phyloP scores from a whole-genome alignment of 768 basidiomycete genomes.

The Amyloporia xantha region DNA sequence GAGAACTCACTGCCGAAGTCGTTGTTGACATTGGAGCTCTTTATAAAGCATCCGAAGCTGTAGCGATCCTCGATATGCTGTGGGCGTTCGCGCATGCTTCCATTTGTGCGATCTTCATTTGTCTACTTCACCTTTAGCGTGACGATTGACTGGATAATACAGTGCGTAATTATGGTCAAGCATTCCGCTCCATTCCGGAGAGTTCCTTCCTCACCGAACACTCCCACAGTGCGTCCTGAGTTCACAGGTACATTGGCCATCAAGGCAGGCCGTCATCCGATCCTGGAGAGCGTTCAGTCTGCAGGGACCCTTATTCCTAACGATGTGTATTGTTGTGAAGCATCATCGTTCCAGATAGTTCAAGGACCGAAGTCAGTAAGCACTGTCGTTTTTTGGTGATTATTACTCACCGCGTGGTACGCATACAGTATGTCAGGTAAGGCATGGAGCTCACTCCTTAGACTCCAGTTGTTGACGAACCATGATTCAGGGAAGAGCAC shows the following conservation, averaged over 20 bases:
- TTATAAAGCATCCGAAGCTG: conserved; percentile 89
- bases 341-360: conserved; percentile 84
- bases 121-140: neutral
- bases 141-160: neutral
- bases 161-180: conserved; percentile 47
- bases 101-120: conserved; percentile 49
- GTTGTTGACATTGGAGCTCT: conserved; percentile 69
- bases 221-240: conserved; percentile 82
- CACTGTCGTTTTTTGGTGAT: neutral
- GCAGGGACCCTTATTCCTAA: conserved; percentile 75
- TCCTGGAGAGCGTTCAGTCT: conserved; percentile 68
- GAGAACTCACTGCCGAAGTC: conserved; percentile 67
- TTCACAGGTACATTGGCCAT: conserved; percentile 87
- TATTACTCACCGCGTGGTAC: too few species aligned
- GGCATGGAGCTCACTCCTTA: too few species aligned
- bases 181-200: too few species aligned
- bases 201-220: too few species aligned
- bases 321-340: conserved; percentile 82
- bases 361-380: conserved; percentile 80
- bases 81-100: conserved; percentile 83
- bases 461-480: too few species aligned
- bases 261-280: conserved; percentile 83
- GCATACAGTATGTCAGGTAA: conserved; percentile 62
- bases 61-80: conserved; percentile 85
- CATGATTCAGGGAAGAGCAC: conserved; percentile 74